Conservation (phyloP, 139 green algal genomes). For the Marvania coccoides region DNA sequence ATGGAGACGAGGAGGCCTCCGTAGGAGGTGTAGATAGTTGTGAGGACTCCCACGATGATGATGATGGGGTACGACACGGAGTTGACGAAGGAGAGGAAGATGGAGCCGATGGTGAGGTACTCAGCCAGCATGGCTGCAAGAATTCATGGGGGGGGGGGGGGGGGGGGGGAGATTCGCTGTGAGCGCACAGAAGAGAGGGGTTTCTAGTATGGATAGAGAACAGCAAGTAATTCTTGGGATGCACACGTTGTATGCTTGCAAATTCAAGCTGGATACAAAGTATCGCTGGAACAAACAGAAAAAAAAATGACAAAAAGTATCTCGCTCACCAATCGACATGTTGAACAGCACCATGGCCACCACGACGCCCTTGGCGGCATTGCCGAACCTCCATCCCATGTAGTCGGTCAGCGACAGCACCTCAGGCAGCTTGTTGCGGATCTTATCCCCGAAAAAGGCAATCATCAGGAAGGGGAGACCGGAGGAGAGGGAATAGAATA, state of each 20-base stretch:
- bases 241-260: no score
- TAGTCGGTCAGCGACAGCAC: slow-evolving; percentile 67
- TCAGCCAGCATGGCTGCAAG: slow-evolving; percentile 37
- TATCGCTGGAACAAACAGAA: no score
- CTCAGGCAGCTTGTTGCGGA: slow-evolving; percentile 38
- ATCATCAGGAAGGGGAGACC: slow-evolving; percentile 68
- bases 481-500: slow-evolving; percentile 56
- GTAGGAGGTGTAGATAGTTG: slow-evolving; percentile 52
- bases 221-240: no score
- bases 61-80: slow-evolving; percentile 53
- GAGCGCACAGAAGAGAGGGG: neutral
- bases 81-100: slow-evolving; percentile 58
- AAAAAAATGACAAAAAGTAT: no score
- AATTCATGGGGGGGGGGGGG: neutral
- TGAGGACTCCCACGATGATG: slow-evolving; percentile 54
- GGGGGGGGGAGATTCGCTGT: slow-evolving; percentile 6
- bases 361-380: slow-evolving; percentile 38
- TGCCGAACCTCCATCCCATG: slow-evolving; percentile 52
- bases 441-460: slow-evolving; percentile 34
- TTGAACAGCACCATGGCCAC: slow-evolving; percentile 58
- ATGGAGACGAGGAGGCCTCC: slow-evolving; percentile 70
- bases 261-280: no score
- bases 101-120: slow-evolving; percentile 57
- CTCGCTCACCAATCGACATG: slow-evolving; percentile 45
- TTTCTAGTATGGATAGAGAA: neutral